phyloP scores from a whole-genome alignment of 2,329 filamentous ascomycete species.

The Colletotrichum eremochloae region DNA sequence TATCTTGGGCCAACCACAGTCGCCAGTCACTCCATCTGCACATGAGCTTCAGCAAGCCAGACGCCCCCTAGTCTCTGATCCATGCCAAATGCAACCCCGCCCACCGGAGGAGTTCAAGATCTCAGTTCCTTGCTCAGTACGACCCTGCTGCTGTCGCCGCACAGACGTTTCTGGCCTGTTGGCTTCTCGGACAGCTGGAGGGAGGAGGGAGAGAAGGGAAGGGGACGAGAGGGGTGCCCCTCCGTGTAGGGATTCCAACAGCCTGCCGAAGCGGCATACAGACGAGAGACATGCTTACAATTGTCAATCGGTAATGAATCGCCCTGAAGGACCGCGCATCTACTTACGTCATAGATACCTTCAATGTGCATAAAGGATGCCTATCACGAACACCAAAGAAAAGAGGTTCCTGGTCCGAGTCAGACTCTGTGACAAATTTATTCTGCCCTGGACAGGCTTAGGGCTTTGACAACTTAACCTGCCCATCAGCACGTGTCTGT shows the following conservation, averaged over 20 bases:
- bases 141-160: slow-evolving; percentile 28
- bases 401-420: not conserved
- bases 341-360: slow-evolving; percentile 37
- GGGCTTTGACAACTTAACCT: slow-evolving; percentile 26
- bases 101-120: slow-evolving; percentile 39
- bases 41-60: slow-evolving; percentile 32
- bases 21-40: slow-evolving; percentile 38
- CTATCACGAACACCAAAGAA: slow-evolving; percentile 7
- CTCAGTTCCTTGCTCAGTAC: slow-evolving; percentile 31
- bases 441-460: slow-evolving; percentile 8
- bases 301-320: slow-evolving; percentile 34
- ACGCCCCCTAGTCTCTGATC: slow-evolving; percentile 30
- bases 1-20: slow-evolving; percentile 59
- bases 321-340: slow-evolving; percentile 14
- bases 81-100: slow-evolving; percentile 36
- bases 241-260: slow-evolving; percentile 20
- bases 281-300: slow-evolving; percentile 1
- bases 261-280: slow-evolving; percentile 25
- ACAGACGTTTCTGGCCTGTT: slow-evolving; percentile 36
- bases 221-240: slow-evolving; percentile 1
- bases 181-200: slow-evolving; percentile 32
- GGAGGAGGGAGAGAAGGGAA: not conserved
- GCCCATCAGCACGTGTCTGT: slow-evolving; percentile 29
- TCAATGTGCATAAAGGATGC: slow-evolving; percentile 31
- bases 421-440: slow-evolving; percentile 11